These are phyloP conservation scores for Eucalyptus regnans DNA, from an alignment of 345 rosid genomes.

Conservation along the genomic window DNA sequence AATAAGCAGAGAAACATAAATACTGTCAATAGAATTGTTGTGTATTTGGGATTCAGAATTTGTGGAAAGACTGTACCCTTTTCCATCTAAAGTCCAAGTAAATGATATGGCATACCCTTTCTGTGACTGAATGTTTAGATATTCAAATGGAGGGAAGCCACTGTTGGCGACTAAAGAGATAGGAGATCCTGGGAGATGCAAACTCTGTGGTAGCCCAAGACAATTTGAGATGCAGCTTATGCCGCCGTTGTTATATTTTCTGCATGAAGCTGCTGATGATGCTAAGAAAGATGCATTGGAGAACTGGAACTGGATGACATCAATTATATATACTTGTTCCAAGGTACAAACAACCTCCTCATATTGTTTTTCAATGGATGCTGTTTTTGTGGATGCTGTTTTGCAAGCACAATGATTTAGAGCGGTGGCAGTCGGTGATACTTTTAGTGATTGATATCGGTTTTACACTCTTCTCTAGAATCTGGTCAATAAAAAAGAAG, in stretches of 20 bases:
- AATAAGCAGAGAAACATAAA: background rate
- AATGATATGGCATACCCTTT: background rate
- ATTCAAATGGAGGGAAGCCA: conserved; percentile 61
- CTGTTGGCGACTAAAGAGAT: conserved; percentile 33
- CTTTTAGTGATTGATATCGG: background rate
- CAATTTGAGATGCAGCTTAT: conserved; percentile 86
- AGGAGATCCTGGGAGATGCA: conserved; percentile 35
- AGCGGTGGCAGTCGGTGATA: background rate
- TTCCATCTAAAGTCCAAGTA: background rate
- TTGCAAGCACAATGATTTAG: background rate
- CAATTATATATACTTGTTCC: conserved; percentile 59
- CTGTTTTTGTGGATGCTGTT: background rate
- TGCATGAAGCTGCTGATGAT: conserved; percentile 51
- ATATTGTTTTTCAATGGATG: background rate
- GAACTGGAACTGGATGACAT: conserved; percentile 88
- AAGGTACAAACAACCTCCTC: conserved; percentile 21
- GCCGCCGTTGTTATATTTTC: conserved; percentile 70
- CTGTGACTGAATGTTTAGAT: conserved; percentile 24
- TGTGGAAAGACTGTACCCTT: background rate
- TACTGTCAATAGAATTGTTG: background rate
- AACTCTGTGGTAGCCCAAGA: conserved; percentile 46
- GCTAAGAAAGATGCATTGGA: conserved; percentile 29
- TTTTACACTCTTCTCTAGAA: background rate
- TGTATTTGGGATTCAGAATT: background rate
- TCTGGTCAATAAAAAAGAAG: background rate